phyloP scores from a whole-genome alignment of 2,329 filamentous ascomycete species.

The Nemania abortiva region DNA sequence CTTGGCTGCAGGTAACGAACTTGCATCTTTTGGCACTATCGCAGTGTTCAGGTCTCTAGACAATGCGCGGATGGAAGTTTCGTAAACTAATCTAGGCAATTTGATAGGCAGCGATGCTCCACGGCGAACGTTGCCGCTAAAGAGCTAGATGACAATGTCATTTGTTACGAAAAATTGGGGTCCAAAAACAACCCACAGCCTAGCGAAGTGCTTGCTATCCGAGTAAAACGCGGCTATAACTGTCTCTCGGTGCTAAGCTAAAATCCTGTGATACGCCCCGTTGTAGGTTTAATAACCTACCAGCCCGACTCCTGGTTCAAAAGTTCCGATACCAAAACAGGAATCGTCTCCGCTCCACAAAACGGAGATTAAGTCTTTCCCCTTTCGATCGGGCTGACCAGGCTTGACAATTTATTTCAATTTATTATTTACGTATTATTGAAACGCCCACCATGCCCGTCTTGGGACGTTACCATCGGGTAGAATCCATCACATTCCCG shows the following conservation, averaged over 20 bases:
- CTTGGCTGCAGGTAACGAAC: not conserved
- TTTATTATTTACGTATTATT: slow-evolving; percentile 13
- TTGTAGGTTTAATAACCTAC: slow-evolving; percentile 20
- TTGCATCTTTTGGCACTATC: not conserved
- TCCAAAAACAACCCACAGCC: not conserved
- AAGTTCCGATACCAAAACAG: slow-evolving; percentile 27
- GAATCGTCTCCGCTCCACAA: slow-evolving; percentile 26
- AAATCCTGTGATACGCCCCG: slow-evolving; percentile 33
- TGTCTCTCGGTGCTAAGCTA: slow-evolving; percentile 27
- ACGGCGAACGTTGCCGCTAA: not conserved
- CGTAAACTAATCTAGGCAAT: not conserved
- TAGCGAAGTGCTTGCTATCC: slow-evolving; percentile 2
- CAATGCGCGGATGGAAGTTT: slow-evolving; percentile 2
- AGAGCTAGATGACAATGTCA: slow-evolving; percentile 5
- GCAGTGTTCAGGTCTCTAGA: not conserved
- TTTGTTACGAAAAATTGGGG: not conserved
- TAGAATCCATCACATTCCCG: slow-evolving; percentile 23
- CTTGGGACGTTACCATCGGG: slow-evolving; percentile 27
- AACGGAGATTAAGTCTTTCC: slow-evolving; percentile 39
- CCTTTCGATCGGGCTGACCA: slow-evolving; percentile 28
- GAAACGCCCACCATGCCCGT: slow-evolving; percentile 12
- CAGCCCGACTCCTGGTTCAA: slow-evolving; percentile 16
- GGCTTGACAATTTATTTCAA: slow-evolving; percentile 20
- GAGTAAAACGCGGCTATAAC: slow-evolving; percentile 12
- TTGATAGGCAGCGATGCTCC: slow-evolving; percentile 1